Conservation (phyloP, 2,329 filamentous ascomycete genomes). For the Aspergillus vadensis region DNA sequence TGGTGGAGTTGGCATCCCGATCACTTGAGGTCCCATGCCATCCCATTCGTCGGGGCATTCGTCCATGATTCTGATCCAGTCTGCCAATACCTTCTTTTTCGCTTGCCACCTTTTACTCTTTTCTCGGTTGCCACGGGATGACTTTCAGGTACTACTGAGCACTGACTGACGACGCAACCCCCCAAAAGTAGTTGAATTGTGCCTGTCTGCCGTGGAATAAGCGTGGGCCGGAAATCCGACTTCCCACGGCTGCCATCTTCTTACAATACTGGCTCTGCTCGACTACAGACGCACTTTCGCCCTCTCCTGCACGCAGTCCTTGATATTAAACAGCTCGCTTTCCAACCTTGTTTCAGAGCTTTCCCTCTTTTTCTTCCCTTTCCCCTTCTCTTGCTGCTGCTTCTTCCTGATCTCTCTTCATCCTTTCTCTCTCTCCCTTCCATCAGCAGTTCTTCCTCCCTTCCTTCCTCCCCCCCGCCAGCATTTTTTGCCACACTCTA, state of each 20-base stretch:
- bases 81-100: background rate
- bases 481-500: constrained; percentile 12
- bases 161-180: background rate
- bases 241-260: background rate
- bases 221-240: background rate
- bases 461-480: background rate
- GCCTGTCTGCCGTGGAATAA: background rate
- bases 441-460: background rate
- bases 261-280: background rate
- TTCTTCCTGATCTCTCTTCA: background rate
- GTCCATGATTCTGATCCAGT: background rate
- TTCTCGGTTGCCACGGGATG: background rate
- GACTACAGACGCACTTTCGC: too few species aligned
- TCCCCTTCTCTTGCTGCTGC: background rate
- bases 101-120: background rate
- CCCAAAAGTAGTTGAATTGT: background rate
- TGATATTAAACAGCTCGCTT: constrained; percentile 7
- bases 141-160: background rate
- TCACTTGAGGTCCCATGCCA: background rate
- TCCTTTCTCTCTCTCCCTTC: background rate
- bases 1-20: background rate
- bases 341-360: constrained; percentile 2
- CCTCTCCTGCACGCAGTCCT: constrained; percentile 7
- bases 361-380: background rate
- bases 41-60: background rate